Evolutionary conservation across 768 basidiomycete genomes (phyloP).

Genomic region (Lanmaoa rubissima): DNA sequence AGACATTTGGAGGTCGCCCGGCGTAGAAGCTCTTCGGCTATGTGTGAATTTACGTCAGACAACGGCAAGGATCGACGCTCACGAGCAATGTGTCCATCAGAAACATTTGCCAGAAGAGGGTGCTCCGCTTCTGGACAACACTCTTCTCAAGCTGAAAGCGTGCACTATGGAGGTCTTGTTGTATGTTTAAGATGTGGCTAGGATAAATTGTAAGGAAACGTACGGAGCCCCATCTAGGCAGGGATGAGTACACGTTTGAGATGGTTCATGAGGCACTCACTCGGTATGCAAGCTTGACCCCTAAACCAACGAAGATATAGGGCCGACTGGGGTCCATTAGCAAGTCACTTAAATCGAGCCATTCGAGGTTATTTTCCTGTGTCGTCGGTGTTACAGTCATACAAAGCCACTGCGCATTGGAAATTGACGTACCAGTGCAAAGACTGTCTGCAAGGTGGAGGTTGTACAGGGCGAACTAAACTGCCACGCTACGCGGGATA

Average conservation of each 20-base stretch:
- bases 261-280: slow-evolving; percentile 38
- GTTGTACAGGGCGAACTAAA: slow-evolving; percentile 45
- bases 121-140: slow-evolving; percentile 46
- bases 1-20: slow-evolving; percentile 59
- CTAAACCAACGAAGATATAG: slow-evolving; percentile 60
- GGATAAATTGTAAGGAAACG: neutral
- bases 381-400: neutral
- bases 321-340: slow-evolving; percentile 45
- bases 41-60: neutral
- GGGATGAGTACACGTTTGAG: neutral
- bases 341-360: slow-evolving; percentile 55
- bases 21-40: slow-evolving; percentile 53
- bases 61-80: slow-evolving; percentile 10
- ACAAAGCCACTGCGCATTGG: slow-evolving; percentile 11
- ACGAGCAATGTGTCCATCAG: slow-evolving; percentile 62
- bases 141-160: slow-evolving; percentile 57
- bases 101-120: slow-evolving; percentile 71
- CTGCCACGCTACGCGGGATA: slow-evolving; percentile 52
- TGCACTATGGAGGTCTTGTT: slow-evolving; percentile 54
- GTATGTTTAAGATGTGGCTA: neutral
- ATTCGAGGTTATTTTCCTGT: slow-evolving; percentile 44
- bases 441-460: slow-evolving; percentile 55
- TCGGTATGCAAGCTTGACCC: slow-evolving; percentile 56
- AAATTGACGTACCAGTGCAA: slow-evolving; percentile 48
- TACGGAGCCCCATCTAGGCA: slow-evolving; percentile 58